Percentiles rank a stretch among this genome's conserved stretches.
Conservation (phyloP, 2,329 filamentous ascomycete genomes). For the Lojkania enalia region DNA sequence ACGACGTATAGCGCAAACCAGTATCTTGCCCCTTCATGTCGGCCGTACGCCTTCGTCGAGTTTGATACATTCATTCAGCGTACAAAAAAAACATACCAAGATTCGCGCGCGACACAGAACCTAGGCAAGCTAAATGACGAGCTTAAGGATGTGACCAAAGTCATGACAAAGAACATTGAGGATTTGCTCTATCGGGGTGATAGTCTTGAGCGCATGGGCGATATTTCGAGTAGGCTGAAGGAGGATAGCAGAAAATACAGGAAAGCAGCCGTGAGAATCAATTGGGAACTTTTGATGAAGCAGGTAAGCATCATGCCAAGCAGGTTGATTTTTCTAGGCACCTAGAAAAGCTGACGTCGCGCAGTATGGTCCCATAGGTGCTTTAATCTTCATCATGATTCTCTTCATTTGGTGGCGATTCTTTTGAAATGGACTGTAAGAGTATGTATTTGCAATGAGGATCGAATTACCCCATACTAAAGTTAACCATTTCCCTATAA, state of each 20-base stretch:
- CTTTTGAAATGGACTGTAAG: constrained; percentile 63
- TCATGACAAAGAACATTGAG: constrained; percentile 99
- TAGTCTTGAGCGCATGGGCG: constrained; percentile 93
- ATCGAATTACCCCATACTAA: too few species aligned
- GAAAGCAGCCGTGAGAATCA: constrained; percentile 89
- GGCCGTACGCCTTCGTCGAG: constrained; percentile 95
- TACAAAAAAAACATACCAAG: constrained; percentile 91
- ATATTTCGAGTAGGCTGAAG: constrained; percentile 81
- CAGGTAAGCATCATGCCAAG: constrained; percentile 60
- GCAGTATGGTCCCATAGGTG: constrained; percentile 85
- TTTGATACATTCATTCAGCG: constrained; percentile 97
- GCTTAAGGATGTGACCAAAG: constrained; percentile 94
- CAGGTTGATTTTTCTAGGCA: not conserved
- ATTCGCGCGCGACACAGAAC: constrained; percentile 87
- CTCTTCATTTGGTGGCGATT: constrained; percentile 92
- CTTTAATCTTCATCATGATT: constrained; percentile 77
- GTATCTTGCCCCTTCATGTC: constrained; percentile 72
- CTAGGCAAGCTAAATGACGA: constrained; percentile 96
- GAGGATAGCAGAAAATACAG: constrained; percentile 96
- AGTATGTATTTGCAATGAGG: constrained; percentile 1
- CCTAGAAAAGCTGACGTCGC: constrained; percentile 18
- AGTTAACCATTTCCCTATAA: too few species aligned
- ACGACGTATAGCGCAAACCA: constrained; percentile 76
- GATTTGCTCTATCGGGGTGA: constrained; percentile 94
- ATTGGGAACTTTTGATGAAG: constrained; percentile 95